phyloP scores from a whole-genome alignment of 1,284 basidiomycete genomes.

The Phenoliferia sp. region DNA sequence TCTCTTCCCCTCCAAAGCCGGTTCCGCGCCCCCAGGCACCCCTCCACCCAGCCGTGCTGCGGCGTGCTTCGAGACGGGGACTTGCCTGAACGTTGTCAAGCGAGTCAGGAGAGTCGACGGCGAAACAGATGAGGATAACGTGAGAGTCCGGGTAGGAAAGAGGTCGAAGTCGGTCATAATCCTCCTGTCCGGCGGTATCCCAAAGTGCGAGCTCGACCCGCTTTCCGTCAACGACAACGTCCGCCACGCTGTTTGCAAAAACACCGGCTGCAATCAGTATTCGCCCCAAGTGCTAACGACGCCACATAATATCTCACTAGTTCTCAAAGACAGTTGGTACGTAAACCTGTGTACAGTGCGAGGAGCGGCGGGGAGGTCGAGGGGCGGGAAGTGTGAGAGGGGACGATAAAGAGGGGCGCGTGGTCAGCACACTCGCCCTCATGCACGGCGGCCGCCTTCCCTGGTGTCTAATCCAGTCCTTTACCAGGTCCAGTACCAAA shows the following conservation, averaged over 20 bases:
- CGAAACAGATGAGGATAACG: constrained; percentile 95
- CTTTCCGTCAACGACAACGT: constrained; percentile 82
- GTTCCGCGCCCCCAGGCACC: too few relatives aligned
- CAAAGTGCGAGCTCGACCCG: constrained; percentile 89
- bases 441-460: too few relatives aligned
- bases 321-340: constrained; percentile 97
- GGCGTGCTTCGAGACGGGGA: too few relatives aligned
- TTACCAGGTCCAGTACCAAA: too few relatives aligned
- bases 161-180: constrained; percentile 89
- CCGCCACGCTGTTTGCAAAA: constrained; percentile 67
- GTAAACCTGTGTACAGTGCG: constrained; percentile 63
- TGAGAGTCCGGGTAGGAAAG: constrained; percentile 94
- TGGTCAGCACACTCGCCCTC: too few relatives aligned
- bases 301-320: not conserved
- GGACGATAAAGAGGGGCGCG: too few relatives aligned
- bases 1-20: too few relatives aligned
- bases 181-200: constrained; percentile 98
- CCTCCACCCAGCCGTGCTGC: too few relatives aligned
- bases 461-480: too few relatives aligned
- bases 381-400: not conserved
- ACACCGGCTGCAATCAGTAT: not conserved
- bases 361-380: constrained; percentile 2
- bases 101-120: constrained; percentile 92
- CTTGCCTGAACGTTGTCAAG: constrained; percentile 90
- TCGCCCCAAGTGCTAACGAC: not conserved